Base-by-base conservation (phyloP, 176 grass and related monocot species). In the Zea luxurians region DNA sequence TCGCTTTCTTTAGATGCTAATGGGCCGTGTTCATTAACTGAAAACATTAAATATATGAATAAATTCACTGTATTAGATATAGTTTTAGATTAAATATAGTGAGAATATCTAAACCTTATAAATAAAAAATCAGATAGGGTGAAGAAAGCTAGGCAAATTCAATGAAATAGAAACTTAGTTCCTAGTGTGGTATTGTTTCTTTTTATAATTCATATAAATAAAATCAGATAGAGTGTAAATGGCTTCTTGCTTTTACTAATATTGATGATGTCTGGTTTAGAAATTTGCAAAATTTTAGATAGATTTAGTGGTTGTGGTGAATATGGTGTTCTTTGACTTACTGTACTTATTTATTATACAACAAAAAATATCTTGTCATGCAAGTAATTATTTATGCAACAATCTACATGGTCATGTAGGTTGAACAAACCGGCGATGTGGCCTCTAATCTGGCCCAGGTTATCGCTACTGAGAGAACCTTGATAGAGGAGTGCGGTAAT, bases 401-500 rank as follows among this genome's bases (percentile, higher is more conserved):
- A 47, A 12, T 48, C 76, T 70, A 27, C 1, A 27, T 27, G 27
- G 36, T 61, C 64, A 7, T 66, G n/a, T 61, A 98, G 95, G 85
- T 89, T 37, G 71, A 81, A 85, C 83, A 87, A 64, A 69, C 90
- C 68, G 83, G 92, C 8, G 70, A 48, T 18, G 64, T 52, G 64
- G 78, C 89, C 17, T 75, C 68, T 21, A 87, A 89, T 44, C 74
- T 98, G 13, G 89, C 91, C 1, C 87, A 89, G 76, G 66, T 85
- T 73, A 60, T 90, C 2, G 54, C 53, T 47, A 85, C 66, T 9
- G 89, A 97, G 80, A 92, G 80, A 80, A 36, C 53, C 40, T 78
- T 83, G 13, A 79, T 90, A 64, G 91, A 94, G 71, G 92, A 94
- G 50, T 92, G 96, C 20, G 89, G 91, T 37, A 94, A 94, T 88